These are phyloP conservation scores for Termitomyces sp. DNA, from an alignment of 768 basidiomycete species.

Conservation along the genomic window DNA sequence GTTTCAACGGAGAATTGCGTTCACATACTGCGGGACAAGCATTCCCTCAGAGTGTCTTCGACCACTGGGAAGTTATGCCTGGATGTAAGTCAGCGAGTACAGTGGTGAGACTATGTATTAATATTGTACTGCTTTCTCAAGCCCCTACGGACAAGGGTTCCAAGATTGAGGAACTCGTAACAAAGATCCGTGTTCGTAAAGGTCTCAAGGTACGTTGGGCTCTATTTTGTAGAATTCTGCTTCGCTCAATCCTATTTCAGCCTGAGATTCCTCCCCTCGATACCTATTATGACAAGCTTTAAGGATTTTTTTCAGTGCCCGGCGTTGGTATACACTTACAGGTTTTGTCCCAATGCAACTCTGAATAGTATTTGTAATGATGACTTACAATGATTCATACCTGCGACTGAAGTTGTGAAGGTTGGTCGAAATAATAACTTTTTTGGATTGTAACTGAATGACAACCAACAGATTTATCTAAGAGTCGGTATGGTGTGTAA, in stretches of 20 bases:
- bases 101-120: background rate
- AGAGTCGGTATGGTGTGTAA: no score
- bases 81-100: constrained; percentile 50
- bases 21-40: constrained; percentile 93
- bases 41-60: constrained; percentile 95
- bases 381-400: constrained; percentile 7
- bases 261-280: constrained; percentile 86
- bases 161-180: constrained; percentile 86
- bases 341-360: constrained; percentile 9
- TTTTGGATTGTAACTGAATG: background rate
- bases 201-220: constrained; percentile 75
- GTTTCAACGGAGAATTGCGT: constrained; percentile 96
- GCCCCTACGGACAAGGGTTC: constrained; percentile 85
- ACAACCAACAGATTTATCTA: background rate
- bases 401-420: background rate
- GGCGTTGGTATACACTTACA: constrained; percentile 2
- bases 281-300: constrained; percentile 92
- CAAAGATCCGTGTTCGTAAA: constrained; percentile 82
- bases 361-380: constrained; percentile 6
- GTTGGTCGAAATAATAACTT: background rate
- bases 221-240: background rate
- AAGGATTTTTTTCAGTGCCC: constrained; percentile 19
- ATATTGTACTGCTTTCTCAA: constrained; percentile 14
- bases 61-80: constrained; percentile 87
- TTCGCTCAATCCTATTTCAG: constrained; percentile 28